Evolutionary conservation across 352 stramenopile species (phyloP), one percentile per base, ranked within the genome.

Genomic region (Phytophthora quininea): DNA sequence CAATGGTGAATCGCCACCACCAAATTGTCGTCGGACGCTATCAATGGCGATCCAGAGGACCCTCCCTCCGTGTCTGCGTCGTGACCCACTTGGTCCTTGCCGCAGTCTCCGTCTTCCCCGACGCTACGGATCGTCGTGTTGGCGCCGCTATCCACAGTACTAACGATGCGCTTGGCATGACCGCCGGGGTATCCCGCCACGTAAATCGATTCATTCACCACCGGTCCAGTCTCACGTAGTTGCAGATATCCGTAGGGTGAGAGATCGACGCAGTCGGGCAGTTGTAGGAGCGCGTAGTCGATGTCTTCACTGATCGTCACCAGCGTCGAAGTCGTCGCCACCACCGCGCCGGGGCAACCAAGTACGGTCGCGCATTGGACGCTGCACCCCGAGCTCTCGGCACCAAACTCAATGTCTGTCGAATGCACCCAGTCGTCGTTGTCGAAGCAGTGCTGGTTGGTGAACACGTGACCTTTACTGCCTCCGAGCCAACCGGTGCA

Each of bases 391-490:
- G 63, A 63, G 30, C 79, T 84, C 64, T 93, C 77, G 8, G 81
- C 81, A 1, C 14, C 59, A 24, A 93, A 90, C 70, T 93, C 85
- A 67, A 89, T 67, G 42, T 92, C 78, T 8, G 72, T 84, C 19
- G 56, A 58, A 0, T 63, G 52, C 0, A 72, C 78, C 54, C 69
- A 60, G 1, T 65, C 63, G 35, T 67, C 53, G 24, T 66, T 32
- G 14, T 75, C 54, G 42, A 89, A 89, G 61, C 81, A 93, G 65
- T 93, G 83, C 19, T 83, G 62, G 71, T 92, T 92, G 7, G 85
- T 92, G 66, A 92, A 74, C n/a, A 93, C 24, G 61, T 93, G 82
- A 1, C 79, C 79, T 35, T 88, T 73, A 45, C 69, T 89, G 14
- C 80, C 84, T 31, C 49, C 66, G 15, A 92, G 79, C 74, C 81